Base-by-base conservation (phyloP, 441 rosid species). In the Geranium incanum region DNA sequence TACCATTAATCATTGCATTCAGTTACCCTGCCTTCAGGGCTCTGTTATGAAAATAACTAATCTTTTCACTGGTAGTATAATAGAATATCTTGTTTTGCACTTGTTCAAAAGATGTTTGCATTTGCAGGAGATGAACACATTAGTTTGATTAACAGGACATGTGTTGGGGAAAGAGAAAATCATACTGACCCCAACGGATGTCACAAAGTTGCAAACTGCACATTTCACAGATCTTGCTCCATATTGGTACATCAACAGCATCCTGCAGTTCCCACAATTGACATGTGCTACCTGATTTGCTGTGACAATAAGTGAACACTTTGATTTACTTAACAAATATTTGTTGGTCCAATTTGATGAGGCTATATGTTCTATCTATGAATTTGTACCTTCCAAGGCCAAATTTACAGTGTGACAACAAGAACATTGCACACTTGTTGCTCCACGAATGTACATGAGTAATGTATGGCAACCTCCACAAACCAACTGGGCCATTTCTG, bases 381-480 rank as follows among this genome's bases (percentile, higher is more conserved):
- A 3, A 33, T 18, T 9, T 28, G 19, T 79, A 95, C 99, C 98
- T 86, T 95, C 98, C 60, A 88, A 71, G 70, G 98, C 98, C 66
- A 95, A 88, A 81, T 89, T 95, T 68, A 95, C 91, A 0, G 97
- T 90, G 89, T 92, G 95, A 78, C 99, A 95, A 70, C 98, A 95
- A 50, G 99, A 88, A 81, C 99, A 95, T 63, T 90, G 99, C 67
- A 95, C 99, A 66, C 98, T 95, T 38, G 98, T 90, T 67, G 99
- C 99, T 74, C 98, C 99, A 1, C 99, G 92, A 72, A 95, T 88
- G 85, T 92, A 92, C 98, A 95, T 92, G 21, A 95, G 83, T 71
- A 92, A 81, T 70, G 99, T 92, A 81, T 95, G 97, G 78, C 99
- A 95, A 57, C 97, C 99, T 84, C 95, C 98, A 64, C 99, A 95